Evolutionary conservation across 2,329 filamentous ascomycete genomes (phyloP), one percentile per base, ranked within the genome.

Genomic region (Xylariaceae sp.): DNA sequence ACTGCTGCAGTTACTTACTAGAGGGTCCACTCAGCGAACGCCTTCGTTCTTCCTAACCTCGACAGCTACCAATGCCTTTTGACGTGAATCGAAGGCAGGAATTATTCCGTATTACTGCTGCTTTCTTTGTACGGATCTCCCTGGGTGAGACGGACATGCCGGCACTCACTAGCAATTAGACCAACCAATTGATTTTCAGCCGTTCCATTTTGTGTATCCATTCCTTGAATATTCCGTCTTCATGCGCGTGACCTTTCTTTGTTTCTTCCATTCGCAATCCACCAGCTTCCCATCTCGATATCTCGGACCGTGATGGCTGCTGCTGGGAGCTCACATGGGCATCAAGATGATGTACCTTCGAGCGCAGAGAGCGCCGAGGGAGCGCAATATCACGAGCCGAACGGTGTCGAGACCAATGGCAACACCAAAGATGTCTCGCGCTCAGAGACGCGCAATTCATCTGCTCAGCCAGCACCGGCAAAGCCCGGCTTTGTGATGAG

Each of bases 401-500:
- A 51, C 37, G 23, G 35, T 35, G 37, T 30, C 11, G 35, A 53
- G 18, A 15, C 39, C 5, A 39, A 18, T 35, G 37, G 13, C 34
- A 17, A 39, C 11, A 30, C 8, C 18, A 48, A 48, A 39, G 30
- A 34, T 30, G 51, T 55, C 6, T 34, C 9, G 8, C 45, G 53
- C 4, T 18, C 58, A 8, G 44, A 15, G 17, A 51, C 49, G 18
- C 35, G 23, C 53, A 52, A 60, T 48, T 59, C 57, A 30, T 13
- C 57, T 9, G 4, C 39, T 9, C 23, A 60, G 3, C 8, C 56
- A 50, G 9, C 53, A 23, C 56, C 57, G 30, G 48, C 64, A 39
- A 63, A 62, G 51, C 61, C 62, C 34, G 37, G 53, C 54, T 23
- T 62, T 42, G 11, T 61, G 47, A 51, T 18, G 30, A 57, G 59